Conservation (phyloP, 306 rosid species). For the Castanopsis chinensis region DNA sequence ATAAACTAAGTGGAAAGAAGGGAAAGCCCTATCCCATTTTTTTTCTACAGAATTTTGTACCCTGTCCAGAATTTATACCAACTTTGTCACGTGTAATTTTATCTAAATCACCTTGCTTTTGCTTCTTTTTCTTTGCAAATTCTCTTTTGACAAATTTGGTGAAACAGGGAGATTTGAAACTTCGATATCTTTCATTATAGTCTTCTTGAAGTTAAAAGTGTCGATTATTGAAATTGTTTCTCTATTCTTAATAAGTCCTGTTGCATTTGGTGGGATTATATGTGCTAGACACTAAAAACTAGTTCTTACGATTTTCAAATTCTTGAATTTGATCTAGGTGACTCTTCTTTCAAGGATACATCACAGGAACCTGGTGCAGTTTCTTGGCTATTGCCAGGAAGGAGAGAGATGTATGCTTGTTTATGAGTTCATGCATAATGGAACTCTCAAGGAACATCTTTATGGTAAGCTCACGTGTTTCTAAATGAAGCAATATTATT, state of each 20-base stretch:
- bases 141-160: background rate
- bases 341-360: slow-evolving; percentile 96
- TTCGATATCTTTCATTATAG: background rate
- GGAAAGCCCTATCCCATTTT: background rate
- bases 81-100: background rate
- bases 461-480: slow-evolving; percentile 63
- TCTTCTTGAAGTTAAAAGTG: background rate
- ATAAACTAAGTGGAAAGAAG: background rate
- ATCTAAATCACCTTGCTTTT: background rate
- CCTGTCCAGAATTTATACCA: background rate
- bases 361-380: slow-evolving; percentile 94
- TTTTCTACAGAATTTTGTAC: background rate
- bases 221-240: background rate
- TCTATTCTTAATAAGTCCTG: background rate
- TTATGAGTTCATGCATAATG: slow-evolving; percentile 96
- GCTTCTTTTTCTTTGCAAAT: background rate
- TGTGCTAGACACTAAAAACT: background rate
- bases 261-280: background rate
- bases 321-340: slow-evolving; percentile 54
- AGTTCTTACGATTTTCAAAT: background rate
- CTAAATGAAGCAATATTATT: slow-evolving; percentile 13
- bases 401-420: slow-evolving; percentile 79
- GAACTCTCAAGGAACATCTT: slow-evolving; percentile 98
- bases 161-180: background rate
- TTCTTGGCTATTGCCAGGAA: slow-evolving; percentile 88